A percentile compares a stretch with the other conserved stretches of the same genome.
Evolutionary conservation across 176 grass and related monocot species (phyloP).

Genomic region (Raddia guianensis): DNA sequence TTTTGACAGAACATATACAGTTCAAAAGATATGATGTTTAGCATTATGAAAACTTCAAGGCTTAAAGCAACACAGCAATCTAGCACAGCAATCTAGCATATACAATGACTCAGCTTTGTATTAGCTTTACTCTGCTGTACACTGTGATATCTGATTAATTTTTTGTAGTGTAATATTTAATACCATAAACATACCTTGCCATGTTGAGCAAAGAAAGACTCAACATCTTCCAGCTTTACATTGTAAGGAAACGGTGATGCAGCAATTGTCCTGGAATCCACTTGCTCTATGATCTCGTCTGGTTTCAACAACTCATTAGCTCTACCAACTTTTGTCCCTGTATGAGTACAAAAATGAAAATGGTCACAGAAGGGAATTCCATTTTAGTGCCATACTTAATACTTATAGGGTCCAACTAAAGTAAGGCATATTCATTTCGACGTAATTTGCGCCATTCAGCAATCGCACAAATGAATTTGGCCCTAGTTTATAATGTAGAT

Average conservation of each 20-base stretch:
- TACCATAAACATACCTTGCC: constrained; percentile 62
- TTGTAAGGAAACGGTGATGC: constrained; percentile 83
- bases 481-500: not conserved
- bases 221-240: constrained; percentile 75
- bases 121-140: constrained; percentile 19
- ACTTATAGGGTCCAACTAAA: constrained; percentile 19
- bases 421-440: not conserved
- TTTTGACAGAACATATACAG: not conserved
- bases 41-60: constrained; percentile 7
- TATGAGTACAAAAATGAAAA: constrained; percentile 25
- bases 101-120: constrained; percentile 1
- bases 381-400: constrained; percentile 20
- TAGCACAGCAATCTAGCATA: not conserved
- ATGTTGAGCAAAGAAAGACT: constrained; percentile 68
- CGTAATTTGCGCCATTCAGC: not conserved
- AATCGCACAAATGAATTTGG: not conserved
- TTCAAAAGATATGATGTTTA: not conserved
- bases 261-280: constrained; percentile 81
- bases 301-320: constrained; percentile 60
- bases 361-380: constrained; percentile 4
- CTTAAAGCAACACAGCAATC: not conserved
- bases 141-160: constrained; percentile 1
- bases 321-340: constrained; percentile 84
- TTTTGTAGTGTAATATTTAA: constrained; percentile 6
- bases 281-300: constrained; percentile 77